phyloP scores from a whole-genome alignment of 805 yeast species.

The Ogataea pignaliae region DNA sequence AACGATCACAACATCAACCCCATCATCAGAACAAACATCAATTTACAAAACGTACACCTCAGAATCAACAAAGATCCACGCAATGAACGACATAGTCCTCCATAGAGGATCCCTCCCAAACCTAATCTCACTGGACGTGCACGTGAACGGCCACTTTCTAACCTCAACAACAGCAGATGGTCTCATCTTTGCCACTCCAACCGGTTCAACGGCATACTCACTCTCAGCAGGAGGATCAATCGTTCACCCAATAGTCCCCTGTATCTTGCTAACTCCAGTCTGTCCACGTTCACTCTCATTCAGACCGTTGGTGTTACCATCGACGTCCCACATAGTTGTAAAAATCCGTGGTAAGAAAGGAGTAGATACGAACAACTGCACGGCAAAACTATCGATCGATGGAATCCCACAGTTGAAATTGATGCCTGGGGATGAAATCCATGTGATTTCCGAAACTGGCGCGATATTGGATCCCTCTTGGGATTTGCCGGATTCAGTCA shows the following conservation, averaged over 20 bases:
- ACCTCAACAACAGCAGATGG: slow-evolving; percentile 95
- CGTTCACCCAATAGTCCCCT: slow-evolving; percentile 82
- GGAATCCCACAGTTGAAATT: slow-evolving; percentile 74
- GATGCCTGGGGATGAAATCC: slow-evolving; percentile 73
- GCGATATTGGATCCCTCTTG: slow-evolving; percentile 52
- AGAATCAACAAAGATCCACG: slow-evolving; percentile 47
- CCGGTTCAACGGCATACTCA: slow-evolving; percentile 94
- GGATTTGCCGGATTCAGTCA: slow-evolving; percentile 34
- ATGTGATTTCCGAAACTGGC: slow-evolving; percentile 62
- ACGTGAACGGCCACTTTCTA: slow-evolving; percentile 74
- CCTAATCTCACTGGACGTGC: slow-evolving; percentile 77
- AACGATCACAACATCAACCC: slow-evolving; percentile 8
- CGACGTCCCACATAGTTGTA: slow-evolving; percentile 67
- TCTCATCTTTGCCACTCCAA: slow-evolving; percentile 78
- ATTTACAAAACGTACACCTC: slow-evolving; percentile 14
- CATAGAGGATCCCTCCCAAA: slow-evolving; percentile 90
- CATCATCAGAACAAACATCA: slow-evolving; percentile 9
- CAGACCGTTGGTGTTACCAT: slow-evolving; percentile 80
- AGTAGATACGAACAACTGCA: slow-evolving; percentile 19
- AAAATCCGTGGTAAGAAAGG: slow-evolving; percentile 45
- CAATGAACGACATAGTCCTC: slow-evolving; percentile 87
- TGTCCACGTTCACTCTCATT: slow-evolving; percentile 91
- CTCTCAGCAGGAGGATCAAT: slow-evolving; percentile 89
- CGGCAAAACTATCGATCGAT: slow-evolving; percentile 69
- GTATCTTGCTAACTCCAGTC: slow-evolving; percentile 80